Evolutionary conservation across 768 basidiomycete species (phyloP).

Genomic region (Tephrocybe sp.): DNA sequence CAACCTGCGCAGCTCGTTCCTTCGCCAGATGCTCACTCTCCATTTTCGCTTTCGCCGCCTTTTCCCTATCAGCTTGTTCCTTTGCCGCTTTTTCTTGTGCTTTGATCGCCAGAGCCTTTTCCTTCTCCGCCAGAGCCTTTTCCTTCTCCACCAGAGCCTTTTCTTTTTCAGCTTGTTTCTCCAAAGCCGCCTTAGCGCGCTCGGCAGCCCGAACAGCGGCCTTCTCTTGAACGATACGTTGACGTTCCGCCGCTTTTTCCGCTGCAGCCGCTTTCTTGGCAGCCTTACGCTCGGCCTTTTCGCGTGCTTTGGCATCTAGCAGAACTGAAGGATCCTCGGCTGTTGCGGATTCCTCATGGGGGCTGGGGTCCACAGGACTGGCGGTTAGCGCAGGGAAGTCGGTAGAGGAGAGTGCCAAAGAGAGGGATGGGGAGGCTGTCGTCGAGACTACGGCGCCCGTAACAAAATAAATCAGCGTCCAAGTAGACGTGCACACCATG

Average conservation of each 20-base stretch:
- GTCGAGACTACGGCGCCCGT: constrained; percentile 37
- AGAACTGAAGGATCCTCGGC: constrained; percentile 28
- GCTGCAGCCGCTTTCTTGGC: constrained; percentile 62
- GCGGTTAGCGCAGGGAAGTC: constrained; percentile 74
- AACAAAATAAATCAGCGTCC: constrained; percentile 51
- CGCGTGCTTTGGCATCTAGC: constrained; percentile 41
- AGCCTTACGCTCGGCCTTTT: constrained; percentile 60
- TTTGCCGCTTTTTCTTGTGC: constrained; percentile 22
- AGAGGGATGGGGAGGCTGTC: constrained; percentile 46
- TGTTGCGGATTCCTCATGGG: constrained; percentile 26
- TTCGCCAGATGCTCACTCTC: constrained; percentile 31
- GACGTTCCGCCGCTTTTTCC: constrained; percentile 61
- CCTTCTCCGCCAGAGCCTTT: constrained; percentile 42
- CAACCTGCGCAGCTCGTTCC: constrained; percentile 23
- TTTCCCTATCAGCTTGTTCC: constrained; percentile 37
- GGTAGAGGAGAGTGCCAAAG: constrained; percentile 57
- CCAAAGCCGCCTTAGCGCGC: constrained; percentile 48
- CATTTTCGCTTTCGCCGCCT: constrained; percentile 24
- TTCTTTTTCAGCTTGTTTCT: constrained; percentile 57
- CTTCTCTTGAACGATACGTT: constrained; percentile 56
- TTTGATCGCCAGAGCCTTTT: constrained; percentile 41
- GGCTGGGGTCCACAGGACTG: constrained; percentile 29
- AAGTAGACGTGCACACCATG: constrained; percentile 47
- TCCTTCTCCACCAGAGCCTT: constrained; percentile 45
- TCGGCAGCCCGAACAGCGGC: constrained; percentile 52